phyloP scores from a whole-genome alignment of 2,329 filamentous ascomycete genomes.

The Trichoderma hamatum region DNA sequence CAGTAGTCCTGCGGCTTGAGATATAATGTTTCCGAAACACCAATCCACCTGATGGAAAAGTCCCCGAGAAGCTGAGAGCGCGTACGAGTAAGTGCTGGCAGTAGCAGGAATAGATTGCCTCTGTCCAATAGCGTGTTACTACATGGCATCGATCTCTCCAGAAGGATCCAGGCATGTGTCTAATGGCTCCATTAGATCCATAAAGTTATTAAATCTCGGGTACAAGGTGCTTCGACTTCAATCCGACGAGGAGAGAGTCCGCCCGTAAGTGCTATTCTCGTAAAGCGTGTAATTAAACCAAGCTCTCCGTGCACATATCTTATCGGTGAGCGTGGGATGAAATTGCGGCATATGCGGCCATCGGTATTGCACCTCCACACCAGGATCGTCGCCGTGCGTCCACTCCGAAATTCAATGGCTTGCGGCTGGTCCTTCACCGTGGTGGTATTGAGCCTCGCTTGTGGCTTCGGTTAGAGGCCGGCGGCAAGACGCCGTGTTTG shows the following conservation, averaged over 20 bases:
- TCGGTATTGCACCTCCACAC: background rate
- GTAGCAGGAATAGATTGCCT: background rate
- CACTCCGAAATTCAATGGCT: background rate
- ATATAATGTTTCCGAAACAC: background rate
- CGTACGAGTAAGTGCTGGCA: background rate
- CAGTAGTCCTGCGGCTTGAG: background rate
- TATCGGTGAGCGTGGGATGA: background rate
- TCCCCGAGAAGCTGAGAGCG: background rate
- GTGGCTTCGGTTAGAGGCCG: constrained; percentile 5
- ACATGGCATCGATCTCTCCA: background rate
- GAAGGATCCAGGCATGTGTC: background rate
- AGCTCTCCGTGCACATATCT: background rate
- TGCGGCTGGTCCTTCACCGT: background rate
- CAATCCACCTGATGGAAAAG: background rate
- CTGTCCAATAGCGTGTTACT: background rate
- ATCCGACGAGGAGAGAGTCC: background rate
- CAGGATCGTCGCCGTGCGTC: constrained; percentile 2
- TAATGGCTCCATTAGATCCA: background rate
- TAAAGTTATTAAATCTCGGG: background rate
- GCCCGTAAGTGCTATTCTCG: background rate
- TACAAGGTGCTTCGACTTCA: background rate
- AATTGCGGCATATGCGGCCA: background rate
- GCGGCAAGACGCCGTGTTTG: background rate
- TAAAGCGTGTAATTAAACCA: background rate
- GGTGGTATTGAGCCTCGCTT: background rate